Base-by-base conservation (phyloP, 331 rosid species). In the Quercus lobata region DNA sequence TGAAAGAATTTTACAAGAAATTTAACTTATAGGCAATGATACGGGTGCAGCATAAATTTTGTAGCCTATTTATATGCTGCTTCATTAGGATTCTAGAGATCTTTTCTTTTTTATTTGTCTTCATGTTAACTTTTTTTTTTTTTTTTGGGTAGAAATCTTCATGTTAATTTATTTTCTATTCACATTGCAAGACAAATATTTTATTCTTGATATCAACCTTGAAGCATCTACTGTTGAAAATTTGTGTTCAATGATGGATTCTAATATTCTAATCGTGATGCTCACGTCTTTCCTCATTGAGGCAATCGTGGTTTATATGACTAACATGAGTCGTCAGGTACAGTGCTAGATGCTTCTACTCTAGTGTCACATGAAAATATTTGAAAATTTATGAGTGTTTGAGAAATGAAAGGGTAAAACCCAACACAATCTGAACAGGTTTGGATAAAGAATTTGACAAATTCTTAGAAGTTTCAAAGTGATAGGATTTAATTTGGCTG, bases 11-110 rank as follows among this genome's bases (percentile, higher is more conserved):
- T 34, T 63, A 25, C 80, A 79, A 6, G 75, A 57, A 53, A 53
- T 75, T 52, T 69, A 65, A 29, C 56, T 25, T 52, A 66, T 77
- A 79, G 81, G 72, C 46, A 22, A 85, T 46, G 75, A 37, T 56
- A 76, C 27, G 34, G 21, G 61, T 56, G 88, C 84, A 24, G 87
- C 92, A 54, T 84, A 85, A 80, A 82, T 86, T 87, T 85, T 90
- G 90, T 84, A 80, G 84, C 76, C 78, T 78, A 57, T 83, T 17
- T 80, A 72, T 83, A 63, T 88, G 88, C 84, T 87, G 88, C 86
- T 73, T 74, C 85, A 75, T 70, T 55, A 60, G 30, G 54, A 76
- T 7, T 56, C 44, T 71, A 21, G 46, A 57, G 34, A 41, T n/a
- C 75, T 2, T 63, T 52, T 24, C 52, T 80, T 56, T 69, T 69